Percentiles rank a stretch among this genome's conserved stretches.
Evolutionary conservation across 345 rosid genomes (phyloP).

Genomic region (Mangifera indica): DNA sequence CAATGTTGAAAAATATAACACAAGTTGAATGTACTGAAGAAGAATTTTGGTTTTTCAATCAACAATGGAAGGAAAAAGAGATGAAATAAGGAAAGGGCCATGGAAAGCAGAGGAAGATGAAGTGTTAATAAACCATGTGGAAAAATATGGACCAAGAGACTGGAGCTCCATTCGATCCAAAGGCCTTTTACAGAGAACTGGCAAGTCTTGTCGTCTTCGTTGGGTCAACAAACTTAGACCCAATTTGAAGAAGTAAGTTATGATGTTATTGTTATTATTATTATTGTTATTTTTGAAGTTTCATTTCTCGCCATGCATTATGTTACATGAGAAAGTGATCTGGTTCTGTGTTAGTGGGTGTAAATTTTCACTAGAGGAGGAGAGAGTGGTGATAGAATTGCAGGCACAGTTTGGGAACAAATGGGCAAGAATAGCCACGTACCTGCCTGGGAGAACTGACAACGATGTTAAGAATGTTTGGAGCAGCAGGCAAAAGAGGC

Average conservation of each 20-base stretch:
- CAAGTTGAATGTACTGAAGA: background rate
- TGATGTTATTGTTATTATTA: too few species aligned
- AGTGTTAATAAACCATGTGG: slow-evolving; percentile 69
- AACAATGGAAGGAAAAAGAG: slow-evolving; percentile 44
- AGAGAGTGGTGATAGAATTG: slow-evolving; percentile 81
- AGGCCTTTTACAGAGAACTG: slow-evolving; percentile 80
- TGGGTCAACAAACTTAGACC: slow-evolving; percentile 98
- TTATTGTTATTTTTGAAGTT: too few species aligned
- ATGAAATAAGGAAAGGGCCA: slow-evolving; percentile 77
- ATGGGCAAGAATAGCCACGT: slow-evolving; percentile 94
- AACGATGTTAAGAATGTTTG: slow-evolving; percentile 96
- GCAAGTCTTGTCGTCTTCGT: slow-evolving; percentile 96
- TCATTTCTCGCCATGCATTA: background rate
- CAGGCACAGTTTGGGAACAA: slow-evolving; percentile 88
- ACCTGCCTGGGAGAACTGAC: slow-evolving; percentile 79
- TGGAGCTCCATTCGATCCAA: slow-evolving; percentile 99
- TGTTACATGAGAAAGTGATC: background rate
- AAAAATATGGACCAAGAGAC: slow-evolving; percentile 76
- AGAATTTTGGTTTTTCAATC: background rate
- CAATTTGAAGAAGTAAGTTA: slow-evolving; percentile 67
- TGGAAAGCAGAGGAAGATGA: slow-evolving; percentile 95
- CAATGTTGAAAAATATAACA: background rate
- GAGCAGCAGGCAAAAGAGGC: slow-evolving; percentile 87
- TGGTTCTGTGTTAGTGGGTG: slow-evolving; percentile 54
- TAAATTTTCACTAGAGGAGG: slow-evolving; percentile 86